Evolutionary conservation across 2,329 filamentous ascomycete genomes (phyloP).

Genomic region (Talaromyces amestolkiae): DNA sequence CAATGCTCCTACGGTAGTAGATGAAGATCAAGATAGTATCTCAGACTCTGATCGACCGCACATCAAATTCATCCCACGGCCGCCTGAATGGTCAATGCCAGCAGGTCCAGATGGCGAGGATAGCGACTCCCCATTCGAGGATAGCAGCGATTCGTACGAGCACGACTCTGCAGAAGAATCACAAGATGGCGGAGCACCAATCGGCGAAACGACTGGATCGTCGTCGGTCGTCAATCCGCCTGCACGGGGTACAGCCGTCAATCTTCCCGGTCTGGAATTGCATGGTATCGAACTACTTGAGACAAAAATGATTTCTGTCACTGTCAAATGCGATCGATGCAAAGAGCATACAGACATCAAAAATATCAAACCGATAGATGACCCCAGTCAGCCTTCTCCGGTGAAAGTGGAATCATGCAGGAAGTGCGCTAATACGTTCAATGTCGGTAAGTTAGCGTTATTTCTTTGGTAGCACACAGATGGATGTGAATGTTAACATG

Average conservation of each 20-base stretch:
- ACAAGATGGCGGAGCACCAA: conserved; percentile 38
- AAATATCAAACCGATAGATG: conserved; percentile 58
- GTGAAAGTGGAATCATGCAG: conserved; percentile 52
- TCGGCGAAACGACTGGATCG: conserved; percentile 24
- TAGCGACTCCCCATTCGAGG: conserved; percentile 28
- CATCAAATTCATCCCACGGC: conserved; percentile 68
- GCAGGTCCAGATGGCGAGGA: conserved; percentile 31
- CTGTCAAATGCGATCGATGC: conserved; percentile 75
- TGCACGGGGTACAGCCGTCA: conserved; percentile 72
- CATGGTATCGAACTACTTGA: conserved; percentile 75
- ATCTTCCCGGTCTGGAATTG: conserved; percentile 74
- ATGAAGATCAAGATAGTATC: neutral
- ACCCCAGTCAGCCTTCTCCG: conserved; percentile 38
- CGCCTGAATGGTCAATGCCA: conserved; percentile 67
- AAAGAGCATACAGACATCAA: conserved; percentile 69
- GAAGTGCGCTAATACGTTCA: conserved; percentile 54
- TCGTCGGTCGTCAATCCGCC: conserved; percentile 37
- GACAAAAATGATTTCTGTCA: conserved; percentile 64
- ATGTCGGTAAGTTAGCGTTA: conserved; percentile 37
- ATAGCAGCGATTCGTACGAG: conserved; percentile 33
- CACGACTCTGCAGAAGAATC: conserved; percentile 50
- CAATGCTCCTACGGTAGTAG: neutral
- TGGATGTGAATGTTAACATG: neutral
- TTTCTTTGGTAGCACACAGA: neutral
- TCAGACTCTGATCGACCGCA: conserved; percentile 56